Conservation (phyloP, 2,329 filamentous ascomycete species). For the Colletotrichum godetiae region DNA sequence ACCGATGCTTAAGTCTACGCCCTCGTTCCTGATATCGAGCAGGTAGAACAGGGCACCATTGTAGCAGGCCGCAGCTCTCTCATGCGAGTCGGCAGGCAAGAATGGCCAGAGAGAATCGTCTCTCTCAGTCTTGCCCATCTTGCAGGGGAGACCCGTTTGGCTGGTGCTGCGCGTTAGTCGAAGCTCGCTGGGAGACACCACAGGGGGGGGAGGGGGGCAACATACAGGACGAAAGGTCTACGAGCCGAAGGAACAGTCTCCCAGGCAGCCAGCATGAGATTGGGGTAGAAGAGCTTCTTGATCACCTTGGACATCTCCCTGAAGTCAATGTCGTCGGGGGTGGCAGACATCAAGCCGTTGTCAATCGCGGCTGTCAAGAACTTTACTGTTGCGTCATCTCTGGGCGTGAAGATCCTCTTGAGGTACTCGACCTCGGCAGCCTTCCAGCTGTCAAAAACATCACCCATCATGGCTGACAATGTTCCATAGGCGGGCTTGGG, state of each 20-base stretch:
- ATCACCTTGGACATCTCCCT: slow-evolving; percentile 13
- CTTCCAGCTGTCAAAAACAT: slow-evolving; percentile 21
- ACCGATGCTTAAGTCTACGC: neutral
- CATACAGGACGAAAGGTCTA: slow-evolving; percentile 15
- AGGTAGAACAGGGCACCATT: slow-evolving; percentile 7
- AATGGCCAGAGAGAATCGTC: slow-evolving; percentile 10
- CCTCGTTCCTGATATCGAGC: neutral
- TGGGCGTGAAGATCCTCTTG: neutral
- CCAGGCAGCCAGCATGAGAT: neutral
- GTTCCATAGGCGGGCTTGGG: neutral
- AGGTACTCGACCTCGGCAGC: neutral
- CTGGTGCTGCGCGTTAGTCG: too few species aligned
- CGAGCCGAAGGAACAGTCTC: neutral
- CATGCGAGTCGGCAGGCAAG: neutral
- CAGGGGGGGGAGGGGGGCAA: neutral
- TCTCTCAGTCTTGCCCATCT: neutral
- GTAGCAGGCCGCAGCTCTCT: slow-evolving; percentile 11
- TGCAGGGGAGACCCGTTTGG: slow-evolving; percentile 3
- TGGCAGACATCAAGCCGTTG: slow-evolving; percentile 7
- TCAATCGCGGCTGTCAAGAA: neutral
- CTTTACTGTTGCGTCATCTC: neutral
- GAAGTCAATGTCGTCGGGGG: slow-evolving; percentile 1
- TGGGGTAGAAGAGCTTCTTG: slow-evolving; percentile 16
- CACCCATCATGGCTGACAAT: slow-evolving; percentile 2
- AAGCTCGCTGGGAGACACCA: too few species aligned